Base-by-base conservation (phyloP, 208 protist genomes). In the Angomonas ambiguus region DNA sequence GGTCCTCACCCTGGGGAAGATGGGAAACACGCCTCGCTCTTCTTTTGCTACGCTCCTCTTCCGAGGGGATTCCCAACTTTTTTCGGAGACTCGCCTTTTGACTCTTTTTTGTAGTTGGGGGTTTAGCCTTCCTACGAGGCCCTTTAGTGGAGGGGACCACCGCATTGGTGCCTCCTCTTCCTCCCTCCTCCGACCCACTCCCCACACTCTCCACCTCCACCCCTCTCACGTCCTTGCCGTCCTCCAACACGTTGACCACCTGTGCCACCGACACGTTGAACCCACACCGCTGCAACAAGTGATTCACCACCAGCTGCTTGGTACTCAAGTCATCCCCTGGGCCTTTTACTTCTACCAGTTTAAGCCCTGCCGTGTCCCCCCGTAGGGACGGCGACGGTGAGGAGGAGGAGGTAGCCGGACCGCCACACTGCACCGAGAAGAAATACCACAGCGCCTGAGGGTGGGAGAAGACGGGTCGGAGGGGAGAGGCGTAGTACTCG, bases 201-300 rank as follows among this genome's bases (percentile, higher is more conserved):
- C n/a, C n/a, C n/a, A n/a, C n/a, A 41, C 45, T 13, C 45, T 53
- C 45, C 18, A 5, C 16, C 45, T 53, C 45, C 20, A 27, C 45
- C 18, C 45, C 45, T 24, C 24, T n/a, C 62, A 56, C 51, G 18
- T 27, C 20, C 16, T 18, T 1, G 2, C 53, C 11, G n/a, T 22
- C n/a, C 56, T 99, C 97, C 32, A 97, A 71, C 60, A 99, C 92
- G 67, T 96, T 91, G 27, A 88, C 80, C 28, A 62, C 56, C 4
- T 32, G 56, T 8, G 31, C 45, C 35, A 98, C 88, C 91, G 53
- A 74, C 24, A 89, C 85, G 31, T 85, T 62, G 66, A 95, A 92
- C 22, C 86, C 86, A 48, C 84, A 91, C 11, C 77, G 74, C 34
- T 66, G 67, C 27, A 95, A 72, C 0, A 73, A 64, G 62, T 95